These are phyloP conservation scores for Irpex lacteus DNA, from an alignment of 1,284 basidiomycete genomes.

Conservation along the genomic window DNA sequence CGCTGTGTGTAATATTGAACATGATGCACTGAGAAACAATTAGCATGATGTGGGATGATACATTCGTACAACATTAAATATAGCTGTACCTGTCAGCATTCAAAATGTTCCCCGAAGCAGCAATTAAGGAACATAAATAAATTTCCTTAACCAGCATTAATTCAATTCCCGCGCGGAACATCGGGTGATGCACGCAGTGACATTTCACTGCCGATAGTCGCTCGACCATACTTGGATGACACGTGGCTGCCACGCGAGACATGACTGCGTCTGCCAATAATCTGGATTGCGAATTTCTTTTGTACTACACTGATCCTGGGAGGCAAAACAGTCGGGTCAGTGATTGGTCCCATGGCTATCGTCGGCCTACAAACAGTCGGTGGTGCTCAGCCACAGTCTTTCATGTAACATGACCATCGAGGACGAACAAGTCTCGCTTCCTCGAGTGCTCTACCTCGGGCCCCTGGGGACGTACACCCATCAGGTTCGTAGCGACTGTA, in stretches of 20 bases:
- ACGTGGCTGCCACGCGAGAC: not conserved
- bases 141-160: too few species aligned
- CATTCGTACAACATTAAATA: too few species aligned
- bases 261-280: not conserved
- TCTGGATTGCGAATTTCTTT: not conserved
- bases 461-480: conserved; percentile 77
- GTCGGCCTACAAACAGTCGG: not conserved
- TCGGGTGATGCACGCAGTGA: too few species aligned
- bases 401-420: not conserved
- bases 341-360: not conserved
- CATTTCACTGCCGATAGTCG: not conserved
- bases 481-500: conserved; percentile 45
- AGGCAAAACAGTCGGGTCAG: not conserved
- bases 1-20: too few species aligned
- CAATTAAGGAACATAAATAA: too few species aligned
- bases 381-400: not conserved
- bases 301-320: not conserved
- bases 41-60: too few species aligned
- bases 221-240: not conserved
- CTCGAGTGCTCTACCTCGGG: conserved; percentile 50
- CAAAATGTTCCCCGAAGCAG: too few species aligned
- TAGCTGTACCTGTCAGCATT: too few species aligned
- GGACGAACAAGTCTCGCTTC: conserved; percentile 9
- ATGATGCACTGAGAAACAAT: too few species aligned
- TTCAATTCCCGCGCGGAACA: too few species aligned